Conservation (phyloP, 164 flowering plant genomes). For the Umbellularia californica region DNA sequence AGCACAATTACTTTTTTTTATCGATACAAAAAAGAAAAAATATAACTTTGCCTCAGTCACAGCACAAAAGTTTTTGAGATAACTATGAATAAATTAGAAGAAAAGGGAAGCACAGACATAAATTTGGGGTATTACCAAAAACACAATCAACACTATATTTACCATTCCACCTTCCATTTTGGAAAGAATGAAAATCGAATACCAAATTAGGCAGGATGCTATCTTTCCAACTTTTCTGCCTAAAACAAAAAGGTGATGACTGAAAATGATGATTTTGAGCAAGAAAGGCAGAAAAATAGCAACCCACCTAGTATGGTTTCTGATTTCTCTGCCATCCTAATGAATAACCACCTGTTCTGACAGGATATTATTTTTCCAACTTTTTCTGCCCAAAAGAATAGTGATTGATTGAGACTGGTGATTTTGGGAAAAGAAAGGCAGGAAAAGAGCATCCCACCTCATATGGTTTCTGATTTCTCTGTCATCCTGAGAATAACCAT, state of each 20-base stretch:
- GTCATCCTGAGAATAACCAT: too few species aligned
- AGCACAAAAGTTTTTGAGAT: neutral
- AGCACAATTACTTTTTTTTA: neutral
- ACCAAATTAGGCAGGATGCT: neutral
- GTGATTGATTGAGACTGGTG: too few species aligned
- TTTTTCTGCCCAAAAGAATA: too few species aligned
- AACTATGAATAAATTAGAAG: neutral
- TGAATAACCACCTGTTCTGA: neutral
- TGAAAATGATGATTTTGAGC: neutral
- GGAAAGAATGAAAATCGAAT: neutral
- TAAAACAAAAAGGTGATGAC: neutral
- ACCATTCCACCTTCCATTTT: neutral
- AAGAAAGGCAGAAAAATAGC: neutral
- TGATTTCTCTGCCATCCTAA: neutral
- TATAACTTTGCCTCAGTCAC: neutral
- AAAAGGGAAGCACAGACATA: neutral
- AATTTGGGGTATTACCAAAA: neutral
- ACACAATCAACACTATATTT: neutral
- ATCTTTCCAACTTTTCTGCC: neutral
- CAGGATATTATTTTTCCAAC: neutral
- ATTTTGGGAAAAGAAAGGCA: neutral
- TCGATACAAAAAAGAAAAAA: too few species aligned
- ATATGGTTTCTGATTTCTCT: neutral
- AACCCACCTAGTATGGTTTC: neutral
- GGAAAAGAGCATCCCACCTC: neutral